These are phyloP conservation scores for Cenchrus fungigraminus DNA, from an alignment of 176 grass and related monocot genomes.

Conservation along the genomic window DNA sequence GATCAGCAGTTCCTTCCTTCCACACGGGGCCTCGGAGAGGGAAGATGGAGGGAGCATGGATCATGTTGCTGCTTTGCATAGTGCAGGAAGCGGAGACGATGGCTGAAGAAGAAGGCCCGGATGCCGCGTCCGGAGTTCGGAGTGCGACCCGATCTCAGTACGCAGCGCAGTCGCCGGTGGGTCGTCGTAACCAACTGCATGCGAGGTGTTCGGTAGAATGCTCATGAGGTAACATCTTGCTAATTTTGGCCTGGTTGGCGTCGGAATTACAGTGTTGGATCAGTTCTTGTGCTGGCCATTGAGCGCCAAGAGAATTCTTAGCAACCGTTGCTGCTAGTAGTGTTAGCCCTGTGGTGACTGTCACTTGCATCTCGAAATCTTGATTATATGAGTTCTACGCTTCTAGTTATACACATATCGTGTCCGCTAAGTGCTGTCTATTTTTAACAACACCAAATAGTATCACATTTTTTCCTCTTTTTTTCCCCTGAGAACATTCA, in stretches of 20 bases:
- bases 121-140: neutral
- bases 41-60: neutral
- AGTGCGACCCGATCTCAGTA: neutral
- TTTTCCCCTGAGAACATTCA: neutral
- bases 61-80: neutral
- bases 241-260: neutral
- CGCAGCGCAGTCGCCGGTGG: neutral
- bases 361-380: neutral
- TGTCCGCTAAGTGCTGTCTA: neutral
- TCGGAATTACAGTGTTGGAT: neutral
- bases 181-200: conserved; percentile 11
- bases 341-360: neutral
- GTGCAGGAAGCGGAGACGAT: neutral
- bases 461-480: neutral
- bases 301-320: neutral
- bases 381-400: neutral
- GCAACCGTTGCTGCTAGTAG: neutral
- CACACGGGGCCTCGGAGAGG: no score
- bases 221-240: neutral
- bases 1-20: neutral
- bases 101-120: neutral
- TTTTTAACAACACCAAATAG: conserved; percentile 26
- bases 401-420: neutral
- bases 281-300: neutral
- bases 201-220: conserved; percentile 8